Base-by-base conservation (phyloP, 2,329 filamentous ascomycete species). In the Curvularia spicifera region DNA sequence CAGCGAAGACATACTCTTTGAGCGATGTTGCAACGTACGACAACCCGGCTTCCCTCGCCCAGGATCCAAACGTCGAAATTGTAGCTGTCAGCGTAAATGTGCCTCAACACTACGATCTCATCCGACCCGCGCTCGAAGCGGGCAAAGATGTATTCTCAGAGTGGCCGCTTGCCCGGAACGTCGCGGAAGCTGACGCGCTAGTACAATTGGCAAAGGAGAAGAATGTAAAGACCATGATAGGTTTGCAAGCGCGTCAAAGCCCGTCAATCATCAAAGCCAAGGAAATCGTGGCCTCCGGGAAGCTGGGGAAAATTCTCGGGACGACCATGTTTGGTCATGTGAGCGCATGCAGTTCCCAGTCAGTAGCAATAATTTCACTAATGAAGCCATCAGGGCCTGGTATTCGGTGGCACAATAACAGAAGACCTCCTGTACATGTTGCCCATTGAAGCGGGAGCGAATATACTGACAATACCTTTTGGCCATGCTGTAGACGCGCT, bases 61-160 rank as follows among this genome's bases (percentile, higher is more conserved):
- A 71, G 1, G 81, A 83, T 62, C 69, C 77, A 0, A 74, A 81
- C 51, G 74, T 84, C 44, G 81, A 84, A 54, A 74, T 84, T 4
- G 74, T 84, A 8, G 78, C 82, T 48, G 75, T 80, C 54, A 75
- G 73, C 51, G 79, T 82, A 15, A 73, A 77, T 4, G 79, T 84
- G 3, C 76, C 75, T 10, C 69, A 74, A 20, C 81, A 83, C 56
- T 80, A 79, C 56, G 57, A 66, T 8, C 65, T 81, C 13, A 72
- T 79, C 10, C 76, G 75, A 42, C 79, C 81, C 1, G 77, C 76
- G 9, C 63, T 84, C 3, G 68, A 76, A 47, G 78, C 79, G 4
- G 67, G 69, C 4, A 74, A 74, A 46, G 73, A 80, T 43, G 76
- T 82, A 12, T 84, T 80, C 54, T 76, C 79, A n/a, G 82, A 84